Evolutionary conservation across 2,329 filamentous ascomycete species (phyloP), one percentile per base, ranked within the genome.

Genomic region (Ophiostoma tasmaniense): DNA sequence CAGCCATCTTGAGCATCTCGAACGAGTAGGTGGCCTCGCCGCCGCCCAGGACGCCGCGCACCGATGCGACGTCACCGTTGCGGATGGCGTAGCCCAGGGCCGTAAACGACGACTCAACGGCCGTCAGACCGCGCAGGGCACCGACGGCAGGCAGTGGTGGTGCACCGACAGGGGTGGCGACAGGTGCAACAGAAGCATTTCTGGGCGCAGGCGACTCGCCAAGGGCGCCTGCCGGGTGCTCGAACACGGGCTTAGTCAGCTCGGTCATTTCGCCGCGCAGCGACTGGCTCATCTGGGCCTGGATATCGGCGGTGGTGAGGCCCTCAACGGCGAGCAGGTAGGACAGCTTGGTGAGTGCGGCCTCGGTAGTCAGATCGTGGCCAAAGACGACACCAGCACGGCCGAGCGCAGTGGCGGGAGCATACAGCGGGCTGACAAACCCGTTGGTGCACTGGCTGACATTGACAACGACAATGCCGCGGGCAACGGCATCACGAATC

Each of bases 221-320:
- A 4, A 69, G 22, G 1, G 77, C 78, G 62, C 83, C 86, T 42
- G 86, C 82, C 0, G 91, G 91, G 76, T 94, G 92, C 50, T 89
- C 86, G 79, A 96, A 96, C 71, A 89, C 87, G 14, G 90, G 90
- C 62, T 85, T 82, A 8, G 87, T 84, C 68, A 87, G 85, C 78
- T 93, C 91, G 13, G 92, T 96, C 79, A 97, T 86, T 80, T 97
- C 93, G 64, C 93, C 93, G 66, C 92, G 87, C 28, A 97, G 82
- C 13, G 90, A 91, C 30, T 84, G 79, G 7, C 90, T 88, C 87
- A 97, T 96, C 71, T 84, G 83, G 71, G 81, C 82, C 3, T 87
- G 84, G 35, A 97, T 87, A 28, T 91, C 88, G 67, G 84, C 81
- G 8, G 85, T 82, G 0, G 85, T 83, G n/a, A 90, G 81, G 39